phyloP scores from a whole-genome alignment of 1,284 basidiomycete genomes.

The Dichomitus squalens region DNA sequence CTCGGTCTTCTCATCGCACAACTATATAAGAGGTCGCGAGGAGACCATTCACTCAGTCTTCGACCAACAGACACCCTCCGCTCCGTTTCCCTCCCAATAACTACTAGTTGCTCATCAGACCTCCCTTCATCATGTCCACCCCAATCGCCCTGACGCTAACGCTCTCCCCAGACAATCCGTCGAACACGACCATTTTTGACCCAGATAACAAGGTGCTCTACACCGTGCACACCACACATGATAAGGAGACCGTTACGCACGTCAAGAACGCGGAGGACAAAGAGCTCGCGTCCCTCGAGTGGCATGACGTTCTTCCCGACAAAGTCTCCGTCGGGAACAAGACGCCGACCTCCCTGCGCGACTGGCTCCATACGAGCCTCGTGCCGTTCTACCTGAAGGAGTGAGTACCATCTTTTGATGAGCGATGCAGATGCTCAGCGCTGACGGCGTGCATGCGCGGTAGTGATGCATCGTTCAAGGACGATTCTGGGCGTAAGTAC shows the following conservation, averaged over 20 bases:
- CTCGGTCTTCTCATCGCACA: background rate
- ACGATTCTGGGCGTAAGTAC: constrained; percentile 38
- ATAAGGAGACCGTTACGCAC: constrained; percentile 34
- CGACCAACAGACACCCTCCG: too few relatives aligned
- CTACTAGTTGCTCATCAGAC: background rate
- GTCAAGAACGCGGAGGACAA: constrained; percentile 32
- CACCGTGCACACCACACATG: constrained; percentile 39
- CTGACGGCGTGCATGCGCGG: background rate
- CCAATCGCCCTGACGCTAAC: constrained; percentile 30
- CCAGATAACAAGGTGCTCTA: constrained; percentile 40
- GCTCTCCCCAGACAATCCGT: constrained; percentile 46
- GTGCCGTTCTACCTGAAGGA: constrained; percentile 41
- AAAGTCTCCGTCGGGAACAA: constrained; percentile 19
- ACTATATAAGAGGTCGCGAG: background rate
- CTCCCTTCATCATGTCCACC: background rate
- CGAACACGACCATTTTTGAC: constrained; percentile 42
- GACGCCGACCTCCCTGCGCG: constrained; percentile 28
- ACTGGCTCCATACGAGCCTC: constrained; percentile 47
- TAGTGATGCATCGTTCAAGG: constrained; percentile 41
- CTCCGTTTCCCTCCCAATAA: background rate
- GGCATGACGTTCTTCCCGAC: constrained; percentile 29
- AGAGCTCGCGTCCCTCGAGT: constrained; percentile 28
- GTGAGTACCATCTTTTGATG: constrained; percentile 28
- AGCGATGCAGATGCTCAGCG: too few relatives aligned
- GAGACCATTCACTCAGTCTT: too few relatives aligned